phyloP scores from a whole-genome alignment of 148 eudicot genomes.

The Chenopodium formosanum region DNA sequence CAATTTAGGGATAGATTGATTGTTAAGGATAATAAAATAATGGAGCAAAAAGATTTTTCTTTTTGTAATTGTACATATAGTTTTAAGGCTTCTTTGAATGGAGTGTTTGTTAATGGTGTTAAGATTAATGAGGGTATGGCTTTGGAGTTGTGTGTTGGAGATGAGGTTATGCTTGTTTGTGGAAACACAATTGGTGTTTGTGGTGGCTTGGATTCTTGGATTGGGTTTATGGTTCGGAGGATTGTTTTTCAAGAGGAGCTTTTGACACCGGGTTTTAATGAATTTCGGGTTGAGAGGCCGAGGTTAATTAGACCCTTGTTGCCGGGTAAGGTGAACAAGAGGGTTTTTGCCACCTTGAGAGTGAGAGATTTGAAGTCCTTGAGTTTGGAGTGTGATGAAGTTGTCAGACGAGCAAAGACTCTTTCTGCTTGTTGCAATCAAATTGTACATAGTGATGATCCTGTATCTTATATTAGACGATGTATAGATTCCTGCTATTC shows the following conservation, averaged over 20 bases:
- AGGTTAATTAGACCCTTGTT: slow-evolving; percentile 24
- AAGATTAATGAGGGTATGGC: slow-evolving; percentile 44
- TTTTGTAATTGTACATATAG: slow-evolving; percentile 27
- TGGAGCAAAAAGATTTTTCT: not conserved
- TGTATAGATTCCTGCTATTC: slow-evolving; percentile 18
- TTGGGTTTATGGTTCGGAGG: slow-evolving; percentile 66
- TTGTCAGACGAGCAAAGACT: slow-evolving; percentile 41
- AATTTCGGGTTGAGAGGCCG: slow-evolving; percentile 23
- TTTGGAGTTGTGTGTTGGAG: slow-evolving; percentile 62
- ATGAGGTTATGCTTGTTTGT: slow-evolving; percentile 61
- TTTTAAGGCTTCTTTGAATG: slow-evolving; percentile 63
- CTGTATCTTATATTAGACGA: slow-evolving; percentile 45
- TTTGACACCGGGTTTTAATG: slow-evolving; percentile 28
- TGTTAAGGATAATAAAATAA: not conserved
- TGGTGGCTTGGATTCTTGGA: slow-evolving; percentile 28
- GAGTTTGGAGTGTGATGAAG: slow-evolving; percentile 27
- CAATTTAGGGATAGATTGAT: slow-evolving; percentile 35
- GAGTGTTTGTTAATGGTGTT: slow-evolving; percentile 73
- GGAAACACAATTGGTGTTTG: slow-evolving; percentile 36
- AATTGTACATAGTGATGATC: slow-evolving; percentile 55
- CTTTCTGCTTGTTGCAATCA: slow-evolving; percentile 52
- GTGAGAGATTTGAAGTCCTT: slow-evolving; percentile 23
- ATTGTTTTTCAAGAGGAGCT: slow-evolving; percentile 56
- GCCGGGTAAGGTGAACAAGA: slow-evolving; percentile 36
- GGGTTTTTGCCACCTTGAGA: slow-evolving; percentile 24